Base-by-base conservation (phyloP, 441 rosid species). In the Iberis amara region DNA sequence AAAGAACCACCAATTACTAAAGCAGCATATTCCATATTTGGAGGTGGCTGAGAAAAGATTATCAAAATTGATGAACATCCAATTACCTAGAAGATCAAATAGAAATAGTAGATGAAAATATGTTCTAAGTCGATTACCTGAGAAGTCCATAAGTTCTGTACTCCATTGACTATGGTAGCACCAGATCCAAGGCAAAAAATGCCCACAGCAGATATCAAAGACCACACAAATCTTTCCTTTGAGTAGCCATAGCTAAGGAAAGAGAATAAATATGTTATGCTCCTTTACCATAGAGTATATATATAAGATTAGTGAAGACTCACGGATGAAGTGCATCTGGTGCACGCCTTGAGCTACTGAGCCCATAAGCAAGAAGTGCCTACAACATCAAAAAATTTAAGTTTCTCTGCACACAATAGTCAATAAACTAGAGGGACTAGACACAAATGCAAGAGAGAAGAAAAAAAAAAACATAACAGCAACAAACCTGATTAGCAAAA, bases 281-380 rank as follows among this genome's bases (percentile, higher is more conserved):
- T 14, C 6, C 21, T 15, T n/a, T 35, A 35, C 31, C 52, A 57
- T 27, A 21, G 4, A 52, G 15, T 21, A 27, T 5, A 38, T 31
- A 26, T 40, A 52, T 5, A 23, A 35, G 39, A 2, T 40, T 6
- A 68, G 4, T 7, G 8, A 56, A 56, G 62, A 72, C 96, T 77
- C 73, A 92, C 98, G 96, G 99, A 70, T 92, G 99, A 65, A 89
- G 63, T 56, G 96, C 97, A 79, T 92, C 99, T 6, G 97, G 99
- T 40, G 96, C 99, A 52, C 97, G 99, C 67, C 95, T 84, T 68
- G 99, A 92, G 77, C 99, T 92, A 68, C 80, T 77, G 70, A 92
- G 73, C 50, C 99, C 99, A 77, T 89, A 92, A 75, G 96, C 96
- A 72, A 92, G 96, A 76, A 92, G 92, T 4, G 75, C 94, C 98